Conservation (phyloP, 1,284 basidiomycete species). For the Pseudozyma sp. region DNA sequence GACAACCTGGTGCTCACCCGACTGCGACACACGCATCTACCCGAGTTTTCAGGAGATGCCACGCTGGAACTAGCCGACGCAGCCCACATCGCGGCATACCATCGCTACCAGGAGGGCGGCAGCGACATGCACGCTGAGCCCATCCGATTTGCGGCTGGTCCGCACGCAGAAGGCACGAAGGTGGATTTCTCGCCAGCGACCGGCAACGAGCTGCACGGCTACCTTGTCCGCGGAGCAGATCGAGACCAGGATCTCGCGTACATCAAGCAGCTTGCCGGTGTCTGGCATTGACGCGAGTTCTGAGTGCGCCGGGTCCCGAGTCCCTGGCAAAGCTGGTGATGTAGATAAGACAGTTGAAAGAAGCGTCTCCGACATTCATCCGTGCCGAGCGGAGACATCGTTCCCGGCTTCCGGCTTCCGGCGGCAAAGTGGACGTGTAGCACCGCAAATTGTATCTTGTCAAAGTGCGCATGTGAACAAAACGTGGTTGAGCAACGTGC, state of each 20-base stretch:
- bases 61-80: conserved; percentile 45
- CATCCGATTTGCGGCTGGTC: background rate
- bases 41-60: conserved; percentile 16
- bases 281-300: background rate
- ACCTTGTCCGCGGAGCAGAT: conserved; percentile 14
- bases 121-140: background rate
- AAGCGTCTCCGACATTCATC: too few relatives aligned
- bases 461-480: too few relatives aligned
- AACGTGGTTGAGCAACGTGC: too few relatives aligned
- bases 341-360: too few relatives aligned
- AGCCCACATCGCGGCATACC: conserved; percentile 30
- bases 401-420: too few relatives aligned
- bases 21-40: conserved; percentile 14
- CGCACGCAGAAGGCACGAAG: background rate
- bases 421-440: too few relatives aligned
- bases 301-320: too few relatives aligned
- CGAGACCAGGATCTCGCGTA: conserved; percentile 6
- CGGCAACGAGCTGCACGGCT: background rate
- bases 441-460: too few relatives aligned
- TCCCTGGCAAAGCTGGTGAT: too few relatives aligned
- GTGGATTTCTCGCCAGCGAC: conserved; percentile 1
- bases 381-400: too few relatives aligned
- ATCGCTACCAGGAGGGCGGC: conserved; percentile 11
- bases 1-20: background rate
- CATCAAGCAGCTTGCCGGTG: conserved; percentile 18